Conservation (phyloP, 2,329 filamentous ascomycete genomes). For the Bipolaris bicolor region DNA sequence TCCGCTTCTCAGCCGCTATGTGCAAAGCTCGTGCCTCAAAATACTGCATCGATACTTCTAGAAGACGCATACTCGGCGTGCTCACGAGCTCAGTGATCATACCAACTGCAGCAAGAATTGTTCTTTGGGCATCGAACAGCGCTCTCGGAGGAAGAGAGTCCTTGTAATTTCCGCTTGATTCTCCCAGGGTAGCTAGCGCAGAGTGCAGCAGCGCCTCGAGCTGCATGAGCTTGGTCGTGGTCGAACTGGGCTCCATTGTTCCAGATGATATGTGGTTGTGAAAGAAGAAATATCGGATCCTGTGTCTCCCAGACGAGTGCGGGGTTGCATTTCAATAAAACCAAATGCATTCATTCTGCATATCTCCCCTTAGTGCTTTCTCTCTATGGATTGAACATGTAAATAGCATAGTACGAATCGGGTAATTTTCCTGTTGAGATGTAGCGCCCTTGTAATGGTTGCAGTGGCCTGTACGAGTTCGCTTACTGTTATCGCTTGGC, state of each 20-base stretch:
- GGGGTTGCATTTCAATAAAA: no score
- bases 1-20: slow-evolving; percentile 42
- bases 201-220: neutral
- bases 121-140: slow-evolving; percentile 46
- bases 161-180: neutral
- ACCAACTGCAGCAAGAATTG: slow-evolving; percentile 42
- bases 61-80: slow-evolving; percentile 40
- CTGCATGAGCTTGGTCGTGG: neutral
- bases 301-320: no score
- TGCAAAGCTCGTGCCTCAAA: slow-evolving; percentile 46
- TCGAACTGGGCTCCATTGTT: neutral
- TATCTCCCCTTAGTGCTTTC: no score
- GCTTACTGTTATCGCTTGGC: no score
- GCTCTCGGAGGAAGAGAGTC: slow-evolving; percentile 28
- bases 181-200: neutral
- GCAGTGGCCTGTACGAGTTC: no score
- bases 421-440: no score
- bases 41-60: slow-evolving; percentile 46
- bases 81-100: slow-evolving; percentile 45
- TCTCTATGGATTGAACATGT: no score
- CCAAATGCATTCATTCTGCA: no score
- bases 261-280: neutral
- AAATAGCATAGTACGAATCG: no score
- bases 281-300: neutral
- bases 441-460: no score